Evolutionary conservation across 2,329 filamentous ascomycete species (phyloP).

Genomic region (Tolypocladium pustulatum): DNA sequence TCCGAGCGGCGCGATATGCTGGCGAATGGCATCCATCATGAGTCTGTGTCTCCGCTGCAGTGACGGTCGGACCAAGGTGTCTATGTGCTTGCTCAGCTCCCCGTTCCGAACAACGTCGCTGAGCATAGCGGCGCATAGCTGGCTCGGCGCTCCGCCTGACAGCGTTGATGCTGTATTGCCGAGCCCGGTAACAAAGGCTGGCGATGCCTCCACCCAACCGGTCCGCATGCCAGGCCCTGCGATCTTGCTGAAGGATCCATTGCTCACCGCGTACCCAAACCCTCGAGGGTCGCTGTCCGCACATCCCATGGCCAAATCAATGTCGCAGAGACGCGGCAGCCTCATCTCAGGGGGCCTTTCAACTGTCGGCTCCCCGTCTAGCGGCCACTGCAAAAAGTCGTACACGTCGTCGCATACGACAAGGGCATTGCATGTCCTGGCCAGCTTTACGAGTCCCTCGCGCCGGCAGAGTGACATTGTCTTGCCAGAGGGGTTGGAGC

Average conservation of each 20-base stretch:
- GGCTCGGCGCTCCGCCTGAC: conserved; percentile 47
- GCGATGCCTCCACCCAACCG: conserved; percentile 75
- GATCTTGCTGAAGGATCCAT: conserved; percentile 87
- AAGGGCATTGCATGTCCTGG: conserved; percentile 70
- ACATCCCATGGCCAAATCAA: conserved; percentile 60
- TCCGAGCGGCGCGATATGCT: conserved; percentile 52
- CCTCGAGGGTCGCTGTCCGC: conserved; percentile 26
- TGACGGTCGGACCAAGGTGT: conserved; percentile 29
- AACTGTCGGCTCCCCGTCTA: conserved; percentile 22
- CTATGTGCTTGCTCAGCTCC: conserved; percentile 32
- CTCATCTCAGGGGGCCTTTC: conserved; percentile 28
- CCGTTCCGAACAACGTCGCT: conserved; percentile 35
- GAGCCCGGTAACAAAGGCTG: conserved; percentile 39
- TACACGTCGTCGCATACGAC: conserved; percentile 88
- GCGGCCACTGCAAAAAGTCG: conserved; percentile 76
- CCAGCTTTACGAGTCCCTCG: conserved; percentile 60
- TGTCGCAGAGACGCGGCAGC: conserved; percentile 67
- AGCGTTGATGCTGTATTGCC: conserved; percentile 41
- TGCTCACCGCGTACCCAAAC: conserved; percentile 76
- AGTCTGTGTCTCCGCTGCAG: conserved; percentile 33
- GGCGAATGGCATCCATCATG: conserved; percentile 48
- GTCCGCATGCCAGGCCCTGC: conserved; percentile 70
- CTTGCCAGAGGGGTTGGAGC: conserved; percentile 77
- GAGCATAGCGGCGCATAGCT: conserved; percentile 42
- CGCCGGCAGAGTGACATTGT: conserved; percentile 66